phyloP scores from a whole-genome alignment of 2,329 filamentous ascomycete genomes.

The Fragosphaeria purpurea region DNA sequence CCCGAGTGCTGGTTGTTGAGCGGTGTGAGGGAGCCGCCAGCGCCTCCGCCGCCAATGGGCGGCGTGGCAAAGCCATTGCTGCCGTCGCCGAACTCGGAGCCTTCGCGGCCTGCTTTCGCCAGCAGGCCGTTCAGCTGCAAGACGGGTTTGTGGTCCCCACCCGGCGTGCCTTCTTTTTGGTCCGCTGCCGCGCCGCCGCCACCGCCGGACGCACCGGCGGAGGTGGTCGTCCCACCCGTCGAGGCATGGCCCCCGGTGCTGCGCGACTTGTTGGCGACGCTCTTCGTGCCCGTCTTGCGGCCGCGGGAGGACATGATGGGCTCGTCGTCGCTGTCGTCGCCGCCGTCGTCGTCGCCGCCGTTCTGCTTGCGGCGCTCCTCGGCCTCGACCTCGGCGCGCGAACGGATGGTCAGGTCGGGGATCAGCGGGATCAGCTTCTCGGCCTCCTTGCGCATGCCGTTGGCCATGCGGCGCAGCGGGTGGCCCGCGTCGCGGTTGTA shows the following conservation, averaged over 20 bases:
- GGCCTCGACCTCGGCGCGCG: constrained; percentile 87
- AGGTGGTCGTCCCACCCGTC: not conserved
- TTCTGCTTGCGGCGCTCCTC: constrained; percentile 78
- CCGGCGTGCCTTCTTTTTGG: constrained; percentile 70
- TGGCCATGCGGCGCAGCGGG: constrained; percentile 80
- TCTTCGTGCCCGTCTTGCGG: constrained; percentile 74
- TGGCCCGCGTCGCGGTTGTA: constrained; percentile 90
- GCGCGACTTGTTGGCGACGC: constrained; percentile 59
- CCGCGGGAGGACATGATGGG: constrained; percentile 97
- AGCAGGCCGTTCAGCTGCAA: constrained; percentile 57
- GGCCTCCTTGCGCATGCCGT: constrained; percentile 94
- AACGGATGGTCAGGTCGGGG: constrained; percentile 80
- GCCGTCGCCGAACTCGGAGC: constrained; percentile 70
- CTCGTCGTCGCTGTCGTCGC: constrained; percentile 90
- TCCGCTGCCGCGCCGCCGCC: constrained; percentile 35
- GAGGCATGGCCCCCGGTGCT: not conserved
- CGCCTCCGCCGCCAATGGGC: constrained; percentile 46
- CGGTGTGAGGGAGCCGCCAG: constrained; percentile 55
- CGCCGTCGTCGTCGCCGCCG: constrained; percentile 70
- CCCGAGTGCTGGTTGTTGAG: constrained; percentile 55
- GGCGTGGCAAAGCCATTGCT: constrained; percentile 84
- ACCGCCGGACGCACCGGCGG: constrained; percentile 30
- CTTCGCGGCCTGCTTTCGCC: constrained; percentile 47
- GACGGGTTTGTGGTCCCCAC: constrained; percentile 62
- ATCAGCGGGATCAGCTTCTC: constrained; percentile 94